phyloP scores from a whole-genome alignment of 495 filamentous ascomycete species.

The Clohesyomyces aquaticus region DNA sequence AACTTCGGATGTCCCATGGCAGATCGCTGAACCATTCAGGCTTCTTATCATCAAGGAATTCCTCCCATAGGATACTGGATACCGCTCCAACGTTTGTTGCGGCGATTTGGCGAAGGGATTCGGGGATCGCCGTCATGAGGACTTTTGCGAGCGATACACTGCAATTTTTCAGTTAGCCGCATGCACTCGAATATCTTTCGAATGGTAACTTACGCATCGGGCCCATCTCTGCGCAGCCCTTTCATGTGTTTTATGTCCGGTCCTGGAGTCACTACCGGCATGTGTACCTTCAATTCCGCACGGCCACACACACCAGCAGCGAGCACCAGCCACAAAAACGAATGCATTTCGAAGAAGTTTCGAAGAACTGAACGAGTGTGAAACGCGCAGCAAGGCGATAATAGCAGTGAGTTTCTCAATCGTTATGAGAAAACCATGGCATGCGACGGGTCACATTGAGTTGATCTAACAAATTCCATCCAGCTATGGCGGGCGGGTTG shows the following conservation, averaged over 20 bases:
- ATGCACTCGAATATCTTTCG: background rate
- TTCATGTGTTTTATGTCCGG: background rate
- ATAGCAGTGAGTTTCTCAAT: background rate
- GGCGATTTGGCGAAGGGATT: conserved; percentile 30
- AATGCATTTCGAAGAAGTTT: conserved; percentile 6
- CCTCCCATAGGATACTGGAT: conserved; percentile 29
- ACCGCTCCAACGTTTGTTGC: conserved; percentile 36
- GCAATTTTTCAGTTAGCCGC: background rate
- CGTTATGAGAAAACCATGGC: too few species aligned
- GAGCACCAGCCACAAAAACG: conserved; percentile 8
- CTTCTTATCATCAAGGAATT: conserved; percentile 38
- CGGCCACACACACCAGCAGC: background rate
- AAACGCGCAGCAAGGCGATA: background rate
- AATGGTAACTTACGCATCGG: conserved; percentile 17
- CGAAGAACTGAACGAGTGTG: background rate
- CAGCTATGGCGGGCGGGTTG: background rate
- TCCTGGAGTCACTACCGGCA: conserved; percentile 3
- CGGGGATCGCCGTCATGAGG: conserved; percentile 35
- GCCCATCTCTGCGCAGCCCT: conserved; percentile 6
- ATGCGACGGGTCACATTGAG: too few species aligned
- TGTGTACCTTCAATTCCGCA: conserved; percentile 4
- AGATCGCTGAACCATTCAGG: conserved; percentile 35
- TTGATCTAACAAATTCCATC: too few species aligned
- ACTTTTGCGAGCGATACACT: conserved; percentile 35
- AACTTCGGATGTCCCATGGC: conserved; percentile 36